A percentile compares a stretch with the other conserved stretches of the same genome.
Conservation (phyloP, 176 grass and related monocot species). For the Bonia amplexicaulis region DNA sequence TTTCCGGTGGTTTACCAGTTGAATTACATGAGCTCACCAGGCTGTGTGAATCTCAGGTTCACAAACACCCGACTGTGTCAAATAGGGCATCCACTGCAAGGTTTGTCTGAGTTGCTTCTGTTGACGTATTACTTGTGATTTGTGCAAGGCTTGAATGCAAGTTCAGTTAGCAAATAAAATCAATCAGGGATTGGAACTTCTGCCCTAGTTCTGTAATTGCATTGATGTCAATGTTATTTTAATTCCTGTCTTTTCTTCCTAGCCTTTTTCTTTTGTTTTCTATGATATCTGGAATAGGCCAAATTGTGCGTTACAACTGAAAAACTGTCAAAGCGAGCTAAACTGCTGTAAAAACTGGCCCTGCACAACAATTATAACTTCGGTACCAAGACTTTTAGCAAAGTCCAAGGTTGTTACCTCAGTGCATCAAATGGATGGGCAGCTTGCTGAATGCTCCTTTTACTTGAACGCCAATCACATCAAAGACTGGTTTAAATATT, state of each 20-base stretch:
- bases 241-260: neutral
- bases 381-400: neutral
- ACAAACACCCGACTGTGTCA: conserved; percentile 21
- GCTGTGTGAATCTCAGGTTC: conserved; percentile 11
- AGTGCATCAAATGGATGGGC: neutral
- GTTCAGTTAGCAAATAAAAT: neutral
- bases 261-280: neutral
- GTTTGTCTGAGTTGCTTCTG: neutral
- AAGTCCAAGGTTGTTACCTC: neutral
- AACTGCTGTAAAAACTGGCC: neutral
- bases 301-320: neutral
- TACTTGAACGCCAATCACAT: neutral
- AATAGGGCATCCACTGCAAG: conserved; percentile 16
- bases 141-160: neutral
- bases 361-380: neutral
- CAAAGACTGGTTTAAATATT: neutral
- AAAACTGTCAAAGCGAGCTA: neutral
- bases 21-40: conserved; percentile 12
- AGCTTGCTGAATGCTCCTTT: neutral
- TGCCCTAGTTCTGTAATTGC: neutral
- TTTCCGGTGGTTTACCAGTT: conserved; percentile 24
- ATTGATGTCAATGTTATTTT: neutral
- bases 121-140: neutral
- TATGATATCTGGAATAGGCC: neutral
- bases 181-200: neutral